phyloP scores from a whole-genome alignment of 768 basidiomycete species.

The Kwoniella bestiolae region DNA sequence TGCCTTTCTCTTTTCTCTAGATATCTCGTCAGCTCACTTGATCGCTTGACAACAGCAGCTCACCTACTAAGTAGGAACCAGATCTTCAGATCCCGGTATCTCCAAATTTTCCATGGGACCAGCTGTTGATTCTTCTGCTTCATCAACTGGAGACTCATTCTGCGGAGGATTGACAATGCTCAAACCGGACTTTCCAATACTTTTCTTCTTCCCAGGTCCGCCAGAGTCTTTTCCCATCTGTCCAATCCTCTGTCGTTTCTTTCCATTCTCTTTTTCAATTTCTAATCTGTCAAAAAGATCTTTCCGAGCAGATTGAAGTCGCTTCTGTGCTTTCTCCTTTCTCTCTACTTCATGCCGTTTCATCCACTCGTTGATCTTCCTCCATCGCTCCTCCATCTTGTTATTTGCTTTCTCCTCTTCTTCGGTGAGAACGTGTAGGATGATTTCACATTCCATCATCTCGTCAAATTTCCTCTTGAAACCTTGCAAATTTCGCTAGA shows the following conservation, averaged over 20 bases:
- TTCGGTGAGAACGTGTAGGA: background rate
- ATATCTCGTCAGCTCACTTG: no score
- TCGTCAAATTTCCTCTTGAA: slow-evolving; percentile 4
- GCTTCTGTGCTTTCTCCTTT: background rate
- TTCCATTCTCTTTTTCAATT: background rate
- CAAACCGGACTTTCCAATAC: no score
- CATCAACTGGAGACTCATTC: no score
- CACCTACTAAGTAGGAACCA: no score
- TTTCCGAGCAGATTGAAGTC: background rate
- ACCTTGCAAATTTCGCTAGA: background rate
- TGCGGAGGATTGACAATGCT: no score
- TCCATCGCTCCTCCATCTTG: background rate
- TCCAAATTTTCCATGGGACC: no score
- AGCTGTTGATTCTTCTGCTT: no score
- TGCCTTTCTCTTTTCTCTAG: no score
- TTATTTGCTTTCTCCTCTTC: background rate
- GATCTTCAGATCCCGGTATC: no score
- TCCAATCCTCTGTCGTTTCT: no score
- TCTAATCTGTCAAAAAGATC: background rate
- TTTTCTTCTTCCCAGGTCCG: no score
- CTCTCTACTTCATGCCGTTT: background rate
- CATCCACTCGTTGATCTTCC: background rate
- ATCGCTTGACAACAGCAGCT: no score
- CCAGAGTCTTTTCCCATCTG: background rate
- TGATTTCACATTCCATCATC: background rate